phyloP scores from a whole-genome alignment of 2,329 filamentous ascomycete species.

The Colletotrichum liriopes region DNA sequence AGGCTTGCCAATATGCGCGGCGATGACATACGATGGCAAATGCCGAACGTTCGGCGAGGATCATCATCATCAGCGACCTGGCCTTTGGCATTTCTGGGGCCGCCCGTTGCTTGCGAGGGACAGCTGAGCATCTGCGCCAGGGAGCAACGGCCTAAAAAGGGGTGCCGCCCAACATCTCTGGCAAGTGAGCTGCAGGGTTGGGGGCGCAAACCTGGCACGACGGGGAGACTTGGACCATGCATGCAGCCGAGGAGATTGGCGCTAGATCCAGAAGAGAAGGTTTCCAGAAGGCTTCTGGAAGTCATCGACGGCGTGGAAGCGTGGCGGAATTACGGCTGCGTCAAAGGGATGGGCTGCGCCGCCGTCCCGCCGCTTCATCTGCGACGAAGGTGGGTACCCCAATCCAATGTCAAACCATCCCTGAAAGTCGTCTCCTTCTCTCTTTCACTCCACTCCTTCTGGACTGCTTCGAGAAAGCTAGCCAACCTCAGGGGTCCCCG shows the following conservation, averaged over 20 bases:
- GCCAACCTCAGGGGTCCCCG: slow-evolving; percentile 23
- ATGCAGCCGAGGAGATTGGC: slow-evolving; percentile 48
- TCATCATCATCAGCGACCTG: slow-evolving; percentile 18
- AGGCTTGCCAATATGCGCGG: slow-evolving; percentile 6
- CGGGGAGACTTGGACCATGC: slow-evolving; percentile 47
- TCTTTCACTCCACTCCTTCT: slow-evolving; percentile 34
- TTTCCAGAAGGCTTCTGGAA: slow-evolving; percentile 55
- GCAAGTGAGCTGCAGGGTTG: slow-evolving; percentile 32
- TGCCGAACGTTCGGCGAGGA: slow-evolving; percentile 20
- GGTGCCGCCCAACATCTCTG: slow-evolving; percentile 39
- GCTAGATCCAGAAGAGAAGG: slow-evolving; percentile 52
- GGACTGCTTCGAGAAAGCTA: slow-evolving; percentile 43
- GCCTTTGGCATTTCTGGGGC: slow-evolving; percentile 14
- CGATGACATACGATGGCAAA: slow-evolving; percentile 1
- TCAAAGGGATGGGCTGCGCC: slow-evolving; percentile 39
- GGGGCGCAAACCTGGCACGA: slow-evolving; percentile 24
- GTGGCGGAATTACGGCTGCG: slow-evolving; percentile 33
- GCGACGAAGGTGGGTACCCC: slow-evolving; percentile 36
- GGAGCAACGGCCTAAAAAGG: slow-evolving; percentile 24
- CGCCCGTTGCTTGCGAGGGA: slow-evolving; percentile 21
- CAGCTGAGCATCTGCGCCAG: slow-evolving; percentile 28
- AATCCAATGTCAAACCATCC: slow-evolving; percentile 32
- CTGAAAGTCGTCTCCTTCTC: slow-evolving; percentile 18
- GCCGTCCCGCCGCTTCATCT: slow-evolving; percentile 41
- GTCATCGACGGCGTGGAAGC: slow-evolving; percentile 29